Evolutionary conservation across 2,329 filamentous ascomycete genomes (phyloP).

Genomic region (Alternaria triticimaculans): DNA sequence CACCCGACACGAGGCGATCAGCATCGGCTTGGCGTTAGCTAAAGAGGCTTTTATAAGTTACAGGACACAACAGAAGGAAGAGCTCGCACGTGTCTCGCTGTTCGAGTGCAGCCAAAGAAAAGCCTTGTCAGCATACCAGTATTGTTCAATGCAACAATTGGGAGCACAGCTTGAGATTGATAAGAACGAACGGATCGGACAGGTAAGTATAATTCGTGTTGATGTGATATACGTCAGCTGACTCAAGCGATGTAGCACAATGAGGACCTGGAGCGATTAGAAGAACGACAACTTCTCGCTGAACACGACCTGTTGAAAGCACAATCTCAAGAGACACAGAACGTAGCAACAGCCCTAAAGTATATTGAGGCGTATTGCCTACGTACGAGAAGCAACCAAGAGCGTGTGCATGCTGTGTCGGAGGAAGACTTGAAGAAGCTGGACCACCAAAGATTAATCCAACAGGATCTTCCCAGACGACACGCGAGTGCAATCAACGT

Average conservation of each 20-base stretch:
- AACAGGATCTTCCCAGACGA: constrained; percentile 50
- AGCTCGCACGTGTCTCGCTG: constrained; percentile 36
- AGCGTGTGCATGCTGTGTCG: constrained; percentile 48
- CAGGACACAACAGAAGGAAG: constrained; percentile 36
- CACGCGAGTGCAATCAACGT: constrained; percentile 57
- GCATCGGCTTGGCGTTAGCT: constrained; percentile 28
- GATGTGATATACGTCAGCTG: constrained; percentile 9
- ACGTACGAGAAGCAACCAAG: constrained; percentile 38
- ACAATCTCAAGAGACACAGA: constrained; percentile 52
- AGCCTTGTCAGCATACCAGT: constrained; percentile 36
- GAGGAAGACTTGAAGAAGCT: constrained; percentile 54
- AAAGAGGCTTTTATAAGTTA: constrained; percentile 38
- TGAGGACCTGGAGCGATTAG: constrained; percentile 49
- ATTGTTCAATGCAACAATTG: constrained; percentile 29
- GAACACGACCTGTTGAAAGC: constrained; percentile 52
- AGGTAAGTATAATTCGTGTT: constrained; percentile 28
- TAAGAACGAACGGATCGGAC: constrained; percentile 31
- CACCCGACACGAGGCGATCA: constrained; percentile 23
- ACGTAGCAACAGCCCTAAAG: constrained; percentile 54
- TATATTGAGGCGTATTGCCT: constrained; percentile 58
- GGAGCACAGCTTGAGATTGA: constrained; percentile 26
- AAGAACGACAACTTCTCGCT: constrained; percentile 53
- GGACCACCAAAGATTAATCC: constrained; percentile 47
- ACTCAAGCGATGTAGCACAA: constrained; percentile 44
- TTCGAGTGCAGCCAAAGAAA: constrained; percentile 45